These are phyloP conservation scores for Ustilago nuda DNA, from an alignment of 1,284 basidiomycete species.

Conservation along the genomic window DNA sequence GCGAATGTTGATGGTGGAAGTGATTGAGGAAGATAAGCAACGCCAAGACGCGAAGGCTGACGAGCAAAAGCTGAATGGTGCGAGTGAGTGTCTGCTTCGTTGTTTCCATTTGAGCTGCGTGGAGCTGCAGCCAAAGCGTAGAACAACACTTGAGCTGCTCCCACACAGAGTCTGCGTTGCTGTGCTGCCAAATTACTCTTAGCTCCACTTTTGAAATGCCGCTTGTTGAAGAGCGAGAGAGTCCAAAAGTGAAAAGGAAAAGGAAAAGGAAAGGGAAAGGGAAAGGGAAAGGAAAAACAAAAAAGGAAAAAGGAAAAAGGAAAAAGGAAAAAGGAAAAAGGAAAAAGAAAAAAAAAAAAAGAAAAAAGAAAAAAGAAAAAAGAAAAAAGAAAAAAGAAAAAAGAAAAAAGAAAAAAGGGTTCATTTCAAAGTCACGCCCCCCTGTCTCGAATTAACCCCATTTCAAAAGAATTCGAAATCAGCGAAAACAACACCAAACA, in stretches of 20 bases:
- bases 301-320: neutral
- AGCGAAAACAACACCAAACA: neutral
- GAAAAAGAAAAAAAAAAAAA: no score
- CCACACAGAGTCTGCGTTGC: neutral
- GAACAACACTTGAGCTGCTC: conserved; percentile 13
- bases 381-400: no score
- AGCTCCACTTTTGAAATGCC: conserved; percentile 9
- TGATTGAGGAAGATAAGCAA: neutral
- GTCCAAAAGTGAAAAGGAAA: neutral
- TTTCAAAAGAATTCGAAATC: conserved; percentile 13
- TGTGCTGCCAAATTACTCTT: neutral
- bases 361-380: no score
- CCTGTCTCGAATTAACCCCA: conserved; percentile 1
- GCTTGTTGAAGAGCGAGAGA: neutral
- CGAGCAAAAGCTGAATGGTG: neutral
- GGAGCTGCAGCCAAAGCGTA: conserved; percentile 4
- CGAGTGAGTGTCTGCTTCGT: neutral
- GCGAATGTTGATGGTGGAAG: neutral
- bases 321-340: no score
- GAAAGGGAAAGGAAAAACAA: no score
- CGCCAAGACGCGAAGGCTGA: neutral
- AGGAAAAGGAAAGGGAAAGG: no score
- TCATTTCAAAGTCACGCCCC: conserved; percentile 8
- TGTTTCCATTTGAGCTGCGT: neutral
- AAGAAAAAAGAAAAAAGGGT: neutral